Conservation (phyloP, 1,284 basidiomycete species). For the Papiliotrema fonsecae region DNA sequence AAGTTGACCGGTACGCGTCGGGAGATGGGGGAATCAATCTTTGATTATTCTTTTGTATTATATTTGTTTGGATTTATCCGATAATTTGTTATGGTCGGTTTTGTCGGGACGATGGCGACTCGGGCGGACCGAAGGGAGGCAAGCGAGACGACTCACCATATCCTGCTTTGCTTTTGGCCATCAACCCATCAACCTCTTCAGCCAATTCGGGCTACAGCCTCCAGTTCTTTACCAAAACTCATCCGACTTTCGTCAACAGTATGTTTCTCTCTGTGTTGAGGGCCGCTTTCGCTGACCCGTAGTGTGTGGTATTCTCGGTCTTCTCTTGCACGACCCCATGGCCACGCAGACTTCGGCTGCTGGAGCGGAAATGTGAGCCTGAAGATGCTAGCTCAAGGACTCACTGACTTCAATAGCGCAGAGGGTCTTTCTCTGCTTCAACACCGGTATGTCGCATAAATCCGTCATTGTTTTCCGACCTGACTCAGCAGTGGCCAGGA, state of each 20-base stretch:
- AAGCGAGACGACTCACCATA: too few species aligned
- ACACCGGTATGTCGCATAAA: conserved; percentile 56
- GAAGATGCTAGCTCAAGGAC: background rate
- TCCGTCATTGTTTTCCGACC: background rate
- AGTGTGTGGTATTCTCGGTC: conserved; percentile 83
- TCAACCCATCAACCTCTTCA: background rate
- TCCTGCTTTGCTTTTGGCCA: background rate
- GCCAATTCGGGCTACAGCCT: background rate
- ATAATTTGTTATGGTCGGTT: too few species aligned
- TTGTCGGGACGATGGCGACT: too few species aligned
- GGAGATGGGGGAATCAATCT: background rate
- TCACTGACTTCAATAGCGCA: conserved; percentile 39
- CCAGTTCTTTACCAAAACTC: background rate
- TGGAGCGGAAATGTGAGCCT: conserved; percentile 66
- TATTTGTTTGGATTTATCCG: background rate
- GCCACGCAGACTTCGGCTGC: conserved; percentile 57
- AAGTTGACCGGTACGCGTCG: background rate
- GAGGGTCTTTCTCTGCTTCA: conserved; percentile 88
- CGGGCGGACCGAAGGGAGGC: too few species aligned
- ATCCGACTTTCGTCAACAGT: too few species aligned
- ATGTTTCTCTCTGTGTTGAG: background rate
- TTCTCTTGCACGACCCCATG: conserved; percentile 69
- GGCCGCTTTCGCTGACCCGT: conserved; percentile 2
- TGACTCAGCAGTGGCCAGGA: conserved; percentile 67
- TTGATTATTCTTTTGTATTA: background rate